These are phyloP conservation scores for Tetragonia tetragonoides DNA, from an alignment of 148 eudicot genomes.

Conservation along the genomic window DNA sequence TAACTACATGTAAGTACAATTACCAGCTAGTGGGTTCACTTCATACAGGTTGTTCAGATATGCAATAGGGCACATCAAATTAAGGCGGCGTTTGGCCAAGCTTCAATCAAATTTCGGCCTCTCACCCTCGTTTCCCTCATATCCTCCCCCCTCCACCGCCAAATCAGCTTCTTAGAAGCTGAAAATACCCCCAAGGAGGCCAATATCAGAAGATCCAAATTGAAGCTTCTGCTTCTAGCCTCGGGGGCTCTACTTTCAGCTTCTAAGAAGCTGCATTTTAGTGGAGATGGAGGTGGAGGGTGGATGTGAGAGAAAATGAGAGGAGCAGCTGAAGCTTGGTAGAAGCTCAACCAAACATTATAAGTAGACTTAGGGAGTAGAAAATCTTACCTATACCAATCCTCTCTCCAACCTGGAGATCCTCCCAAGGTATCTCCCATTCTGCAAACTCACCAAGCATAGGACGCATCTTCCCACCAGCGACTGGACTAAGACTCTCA, in stretches of 20 bases:
- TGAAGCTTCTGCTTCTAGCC: too few species aligned
- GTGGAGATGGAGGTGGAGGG: too few species aligned
- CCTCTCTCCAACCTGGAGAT: conserved; percentile 87
- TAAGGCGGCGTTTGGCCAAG: too few species aligned
- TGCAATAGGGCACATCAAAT: too few species aligned
- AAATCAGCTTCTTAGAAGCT: neutral
- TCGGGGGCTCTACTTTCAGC: too few species aligned
- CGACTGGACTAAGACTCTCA: conserved; percentile 39
- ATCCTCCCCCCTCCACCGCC: neutral
- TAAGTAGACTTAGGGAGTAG: neutral
- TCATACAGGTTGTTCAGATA: neutral
- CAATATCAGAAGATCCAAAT: too few species aligned
- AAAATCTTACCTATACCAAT: conserved; percentile 83
- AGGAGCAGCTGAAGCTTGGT: too few species aligned
- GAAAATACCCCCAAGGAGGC: neutral
- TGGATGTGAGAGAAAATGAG: too few species aligned
- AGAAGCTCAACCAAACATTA: too few species aligned
- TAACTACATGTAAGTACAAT: neutral
- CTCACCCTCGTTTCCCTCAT: too few species aligned
- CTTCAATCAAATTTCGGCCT: too few species aligned
- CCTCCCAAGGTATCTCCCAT: conserved; percentile 96
- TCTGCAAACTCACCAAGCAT: conserved; percentile 78
- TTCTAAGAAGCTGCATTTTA: too few species aligned
- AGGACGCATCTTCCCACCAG: conserved; percentile 46
- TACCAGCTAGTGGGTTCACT: neutral